Percentiles rank a stretch among this genome's conserved stretches.
phyloP scores from a whole-genome alignment of 768 basidiomycete genomes.

The Tylopilus vinaceipallidus region DNA sequence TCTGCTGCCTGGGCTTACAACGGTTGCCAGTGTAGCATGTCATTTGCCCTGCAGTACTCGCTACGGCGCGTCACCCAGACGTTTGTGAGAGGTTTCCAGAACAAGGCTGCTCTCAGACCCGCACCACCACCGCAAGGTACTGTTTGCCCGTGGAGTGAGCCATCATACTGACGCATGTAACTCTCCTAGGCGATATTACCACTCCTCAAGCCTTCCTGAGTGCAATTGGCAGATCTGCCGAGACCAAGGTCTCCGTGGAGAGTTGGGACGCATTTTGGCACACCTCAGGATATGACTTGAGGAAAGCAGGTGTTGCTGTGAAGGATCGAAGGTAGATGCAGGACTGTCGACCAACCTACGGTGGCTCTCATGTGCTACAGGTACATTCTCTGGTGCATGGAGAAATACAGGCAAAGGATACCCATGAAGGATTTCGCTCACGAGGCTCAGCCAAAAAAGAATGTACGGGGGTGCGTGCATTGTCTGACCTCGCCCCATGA shows the following conservation, averaged over 20 bases:
- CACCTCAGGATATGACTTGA: slow-evolving; percentile 53
- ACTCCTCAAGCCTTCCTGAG: slow-evolving; percentile 67
- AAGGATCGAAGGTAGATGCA: slow-evolving; percentile 65
- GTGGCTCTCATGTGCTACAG: slow-evolving; percentile 37
- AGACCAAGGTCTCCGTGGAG: slow-evolving; percentile 61
- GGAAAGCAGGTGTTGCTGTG: slow-evolving; percentile 61
- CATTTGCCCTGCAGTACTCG: slow-evolving; percentile 16
- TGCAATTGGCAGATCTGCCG: slow-evolving; percentile 67
- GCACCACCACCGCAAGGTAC: slow-evolving; percentile 27
- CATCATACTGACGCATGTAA: slow-evolving; percentile 6
- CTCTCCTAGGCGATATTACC: slow-evolving; percentile 44
- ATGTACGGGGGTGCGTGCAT: slow-evolving; percentile 69
- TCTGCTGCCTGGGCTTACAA: no score
- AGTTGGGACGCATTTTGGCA: slow-evolving; percentile 78
- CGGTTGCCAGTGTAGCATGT: slow-evolving; percentile 20
- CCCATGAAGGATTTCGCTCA: slow-evolving; percentile 62
- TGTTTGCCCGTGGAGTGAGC: not conserved
- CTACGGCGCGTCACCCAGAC: slow-evolving; percentile 18
- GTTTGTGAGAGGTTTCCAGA: slow-evolving; percentile 31
- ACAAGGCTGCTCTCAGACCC: slow-evolving; percentile 24
- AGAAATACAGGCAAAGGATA: slow-evolving; percentile 64
- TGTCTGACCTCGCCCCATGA: no score
- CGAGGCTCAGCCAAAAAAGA: slow-evolving; percentile 68
- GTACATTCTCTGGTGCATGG: slow-evolving; percentile 84
- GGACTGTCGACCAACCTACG: not conserved